Base-by-base conservation (phyloP, 2,329 filamentous ascomycete species). In the Pyricularia pennisetigena region DNA sequence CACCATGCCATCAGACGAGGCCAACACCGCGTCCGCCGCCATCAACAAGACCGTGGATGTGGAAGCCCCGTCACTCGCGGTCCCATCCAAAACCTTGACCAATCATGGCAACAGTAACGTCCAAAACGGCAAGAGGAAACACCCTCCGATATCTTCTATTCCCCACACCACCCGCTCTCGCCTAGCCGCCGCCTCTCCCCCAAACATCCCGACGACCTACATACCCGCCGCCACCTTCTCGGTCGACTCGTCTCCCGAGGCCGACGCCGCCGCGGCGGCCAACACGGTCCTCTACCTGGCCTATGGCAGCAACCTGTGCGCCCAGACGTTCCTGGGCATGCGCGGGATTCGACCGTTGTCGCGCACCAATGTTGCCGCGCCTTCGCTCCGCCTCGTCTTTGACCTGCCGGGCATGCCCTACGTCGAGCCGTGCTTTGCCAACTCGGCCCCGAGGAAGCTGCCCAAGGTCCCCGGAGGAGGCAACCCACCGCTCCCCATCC, bases 341-440 rank as follows among this genome's bases (percentile, higher is more conserved):
- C 89, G 94, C 67, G 90, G 90, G 70, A 94, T 98, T 78, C 86
- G 86, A 29, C 95, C 95, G 0, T 74, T 98, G 16, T 93, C 92
- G 57, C 86, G 91, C 71, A 80, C 94, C 74, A 93, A 93, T 74
- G 94, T 97, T 8, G 86, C 90, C 5, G 92, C 93, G 2, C 95
- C 95, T 0, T 85, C 86, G 5, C 82, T 98, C 65, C 83, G 86
- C 66, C 82, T 99, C 67, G 91, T 89, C 7, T 97, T 99, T 77
- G 90, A 95, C 75, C 85, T 98, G 0, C 87, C 93, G 0, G 94
- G 93, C 0, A 75, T 97, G 0, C 92, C 95, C 0, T 98, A 98
- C 79, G 75, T 79, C 14, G 95, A 98, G 78, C 94, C 95, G 0
- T 97, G 94, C 77, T 97, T 98, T 76, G 93, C 93, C 69, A 97